Evolutionary conservation across 345 rosid genomes (phyloP).

Genomic region (Kandelia obovata): DNA sequence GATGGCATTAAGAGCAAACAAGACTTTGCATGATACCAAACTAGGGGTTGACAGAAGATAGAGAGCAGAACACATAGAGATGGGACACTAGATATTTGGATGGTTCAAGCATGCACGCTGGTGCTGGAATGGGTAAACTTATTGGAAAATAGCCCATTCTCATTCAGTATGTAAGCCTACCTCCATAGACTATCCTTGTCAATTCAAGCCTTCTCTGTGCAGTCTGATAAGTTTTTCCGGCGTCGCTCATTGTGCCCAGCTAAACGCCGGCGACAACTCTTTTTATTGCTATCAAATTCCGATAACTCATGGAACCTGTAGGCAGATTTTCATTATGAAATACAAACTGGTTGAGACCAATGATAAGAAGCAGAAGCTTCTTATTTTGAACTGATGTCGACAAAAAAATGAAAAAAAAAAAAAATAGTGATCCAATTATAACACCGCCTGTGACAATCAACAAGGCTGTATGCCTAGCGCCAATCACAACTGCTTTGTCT

Average conservation of each 20-base stretch:
- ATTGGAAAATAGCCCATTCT: conserved; percentile 1
- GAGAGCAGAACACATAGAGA: conserved; percentile 42
- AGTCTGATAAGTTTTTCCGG: conserved; percentile 53
- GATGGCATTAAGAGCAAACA: not conserved
- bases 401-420: too few species aligned
- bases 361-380: not conserved
- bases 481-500: too few species aligned
- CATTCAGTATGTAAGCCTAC: not conserved
- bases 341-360: not conserved
- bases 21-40: not conserved
- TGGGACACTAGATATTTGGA: not conserved
- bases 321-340: not conserved
- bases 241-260: conserved; percentile 93
- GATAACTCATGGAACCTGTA: conserved; percentile 73
- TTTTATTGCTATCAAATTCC: conserved; percentile 74
- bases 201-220: conserved; percentile 43
- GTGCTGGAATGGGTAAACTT: not conserved
- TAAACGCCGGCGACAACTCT: conserved; percentile 82
- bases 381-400: too few species aligned
- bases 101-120: conserved; percentile 6
- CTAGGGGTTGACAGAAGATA: conserved; percentile 82
- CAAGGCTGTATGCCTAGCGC: too few species aligned
- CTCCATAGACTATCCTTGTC: conserved; percentile 4
- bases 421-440: too few species aligned
- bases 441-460: too few species aligned